phyloP scores from a whole-genome alignment of 2,329 filamentous ascomycete species.

The Neopestalotiopsis sp. region DNA sequence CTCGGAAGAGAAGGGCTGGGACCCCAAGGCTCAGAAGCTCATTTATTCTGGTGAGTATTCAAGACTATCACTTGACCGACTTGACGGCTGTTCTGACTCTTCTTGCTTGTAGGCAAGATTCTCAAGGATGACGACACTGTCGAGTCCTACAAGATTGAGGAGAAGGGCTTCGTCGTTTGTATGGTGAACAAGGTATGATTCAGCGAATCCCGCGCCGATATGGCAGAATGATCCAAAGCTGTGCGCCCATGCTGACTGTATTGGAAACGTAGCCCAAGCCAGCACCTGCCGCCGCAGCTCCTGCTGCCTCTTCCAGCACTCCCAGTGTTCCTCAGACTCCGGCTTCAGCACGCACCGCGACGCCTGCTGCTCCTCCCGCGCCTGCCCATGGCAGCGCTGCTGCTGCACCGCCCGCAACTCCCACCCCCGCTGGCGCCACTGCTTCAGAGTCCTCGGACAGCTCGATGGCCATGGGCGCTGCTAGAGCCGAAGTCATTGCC shows the following conservation, averaged over 20 bases:
- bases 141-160: slow-evolving; percentile 96
- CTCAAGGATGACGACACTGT: slow-evolving; percentile 97
- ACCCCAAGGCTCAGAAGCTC: slow-evolving; percentile 87
- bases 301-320: slow-evolving; percentile 61
- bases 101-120: slow-evolving; percentile 79
- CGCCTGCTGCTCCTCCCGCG: slow-evolving; percentile 55
- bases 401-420: slow-evolving; percentile 57
- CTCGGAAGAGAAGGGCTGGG: slow-evolving; percentile 90
- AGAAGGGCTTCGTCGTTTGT: slow-evolving; percentile 99
- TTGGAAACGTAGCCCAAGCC: slow-evolving; percentile 70
- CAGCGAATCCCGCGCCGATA: slow-evolving; percentile 23
- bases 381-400: slow-evolving; percentile 54
- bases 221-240: slow-evolving; percentile 15
- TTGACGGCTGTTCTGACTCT: not conserved
- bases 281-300: slow-evolving; percentile 53
- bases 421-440: slow-evolving; percentile 60
- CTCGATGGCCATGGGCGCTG: slow-evolving; percentile 84
- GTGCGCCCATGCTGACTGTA: slow-evolving; percentile 19
- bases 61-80: too few species aligned
- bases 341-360: slow-evolving; percentile 56
- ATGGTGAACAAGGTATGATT: slow-evolving; percentile 90
- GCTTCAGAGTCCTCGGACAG: slow-evolving; percentile 52
- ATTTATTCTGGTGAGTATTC: slow-evolving; percentile 87
- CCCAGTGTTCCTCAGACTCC: slow-evolving; percentile 70
- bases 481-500: slow-evolving; percentile 80